Percentiles rank a stretch among this genome's conserved stretches.
Conservation (phyloP, 2,329 filamentous ascomycete genomes). For the Neonectria coccinea region DNA sequence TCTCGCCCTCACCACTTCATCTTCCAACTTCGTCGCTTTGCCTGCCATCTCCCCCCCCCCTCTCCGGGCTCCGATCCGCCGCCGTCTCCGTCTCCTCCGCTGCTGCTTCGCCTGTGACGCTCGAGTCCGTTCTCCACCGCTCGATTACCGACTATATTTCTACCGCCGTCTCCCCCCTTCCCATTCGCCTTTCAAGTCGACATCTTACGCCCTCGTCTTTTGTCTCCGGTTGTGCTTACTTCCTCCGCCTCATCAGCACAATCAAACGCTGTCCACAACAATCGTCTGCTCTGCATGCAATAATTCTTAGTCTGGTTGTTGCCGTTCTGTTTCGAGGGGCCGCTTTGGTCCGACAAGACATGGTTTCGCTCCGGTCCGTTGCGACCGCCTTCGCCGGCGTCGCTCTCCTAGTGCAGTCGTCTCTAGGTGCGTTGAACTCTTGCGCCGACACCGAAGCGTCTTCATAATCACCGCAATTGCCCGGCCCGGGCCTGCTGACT, state of each 20-base stretch:
- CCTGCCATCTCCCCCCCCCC: not conserved
- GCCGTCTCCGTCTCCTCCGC: slow-evolving; percentile 6
- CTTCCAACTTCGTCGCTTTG: not conserved
- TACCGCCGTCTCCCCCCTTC: not conserved
- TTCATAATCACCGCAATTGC: not conserved
- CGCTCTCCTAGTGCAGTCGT: slow-evolving; percentile 48
- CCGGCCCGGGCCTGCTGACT: slow-evolving; percentile 35
- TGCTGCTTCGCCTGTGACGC: not conserved
- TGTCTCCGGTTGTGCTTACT: not conserved
- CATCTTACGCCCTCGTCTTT: not conserved
- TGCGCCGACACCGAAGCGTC: not conserved
- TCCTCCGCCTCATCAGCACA: not conserved
- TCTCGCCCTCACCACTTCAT: slow-evolving; percentile 3
- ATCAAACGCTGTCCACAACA: not conserved
- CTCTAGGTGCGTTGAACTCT: slow-evolving; percentile 45
- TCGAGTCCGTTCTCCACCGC: not conserved
- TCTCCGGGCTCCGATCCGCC: not conserved
- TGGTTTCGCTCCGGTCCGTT: slow-evolving; percentile 51
- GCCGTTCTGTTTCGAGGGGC: slow-evolving; percentile 31
- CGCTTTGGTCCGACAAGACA: slow-evolving; percentile 41
- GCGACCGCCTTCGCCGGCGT: slow-evolving; percentile 48
- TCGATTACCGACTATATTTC: slow-evolving; percentile 13
- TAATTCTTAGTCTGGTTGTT: slow-evolving; percentile 31
- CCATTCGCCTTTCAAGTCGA: slow-evolving; percentile 9
- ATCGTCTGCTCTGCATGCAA: slow-evolving; percentile 27